Conservation (phyloP, 139 green algal genomes). For the Picochlorum sp. region DNA sequence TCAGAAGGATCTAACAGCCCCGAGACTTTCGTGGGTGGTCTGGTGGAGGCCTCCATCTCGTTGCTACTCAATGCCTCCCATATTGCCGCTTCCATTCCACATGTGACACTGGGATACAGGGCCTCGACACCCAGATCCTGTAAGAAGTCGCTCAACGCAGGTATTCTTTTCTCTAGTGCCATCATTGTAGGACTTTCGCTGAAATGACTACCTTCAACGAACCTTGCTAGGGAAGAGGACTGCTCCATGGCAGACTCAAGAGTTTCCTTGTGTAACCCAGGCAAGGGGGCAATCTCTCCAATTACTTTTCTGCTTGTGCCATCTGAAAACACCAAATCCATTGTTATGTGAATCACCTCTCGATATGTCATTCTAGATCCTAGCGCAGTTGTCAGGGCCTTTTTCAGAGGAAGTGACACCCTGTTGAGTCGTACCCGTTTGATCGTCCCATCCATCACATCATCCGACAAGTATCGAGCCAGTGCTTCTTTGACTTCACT, state of each 20-base stretch:
- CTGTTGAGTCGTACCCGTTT: background rate
- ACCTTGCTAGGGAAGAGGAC: slow-evolving; percentile 24
- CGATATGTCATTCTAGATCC: background rate
- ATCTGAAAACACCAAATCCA: slow-evolving; percentile 4
- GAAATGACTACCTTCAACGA: background rate
- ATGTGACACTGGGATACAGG: background rate
- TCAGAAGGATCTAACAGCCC: background rate
- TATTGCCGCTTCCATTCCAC: background rate
- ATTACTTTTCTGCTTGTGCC: background rate
- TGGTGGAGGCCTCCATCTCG: background rate
- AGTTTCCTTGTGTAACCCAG: slow-evolving; percentile 74
- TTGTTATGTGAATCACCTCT: background rate
- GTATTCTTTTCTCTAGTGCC: background rate
- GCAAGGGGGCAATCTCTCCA: slow-evolving; percentile 72
- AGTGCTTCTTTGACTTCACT: slow-evolving; percentile 10
- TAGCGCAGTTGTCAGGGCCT: background rate
- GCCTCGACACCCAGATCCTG: background rate
- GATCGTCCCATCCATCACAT: background rate
- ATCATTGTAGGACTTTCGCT: background rate
- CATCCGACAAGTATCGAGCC: background rate
- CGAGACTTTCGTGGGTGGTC: slow-evolving; percentile 1
- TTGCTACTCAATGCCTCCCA: background rate
- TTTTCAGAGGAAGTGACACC: background rate
- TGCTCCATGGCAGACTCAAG: slow-evolving; percentile 53
- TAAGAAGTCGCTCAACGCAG: background rate